Evolutionary conservation across 2,329 filamentous ascomycete species (phyloP), one percentile per base, ranked within the genome.

Genomic region (Xylariaceae sp.): DNA sequence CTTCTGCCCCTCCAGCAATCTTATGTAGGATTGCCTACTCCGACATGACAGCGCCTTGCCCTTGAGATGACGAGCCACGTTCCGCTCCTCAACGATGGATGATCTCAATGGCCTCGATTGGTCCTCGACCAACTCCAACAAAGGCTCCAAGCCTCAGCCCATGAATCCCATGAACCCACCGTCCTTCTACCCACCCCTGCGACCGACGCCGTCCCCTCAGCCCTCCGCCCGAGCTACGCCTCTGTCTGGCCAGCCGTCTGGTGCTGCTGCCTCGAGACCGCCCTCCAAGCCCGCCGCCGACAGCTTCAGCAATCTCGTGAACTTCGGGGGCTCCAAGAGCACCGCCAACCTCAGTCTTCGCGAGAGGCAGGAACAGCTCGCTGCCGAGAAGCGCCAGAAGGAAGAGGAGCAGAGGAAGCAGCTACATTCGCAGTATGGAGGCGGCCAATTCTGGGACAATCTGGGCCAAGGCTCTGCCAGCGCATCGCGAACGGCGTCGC

Each of bases 261-360:
- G 66, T 4, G 44, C 56, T 17, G 53, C 60, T 33, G 60, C 44
- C 38, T 58, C 56, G 56, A 77, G 64, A 43, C 58, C 52, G 3
- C 60, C 67, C 10, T 38, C 60, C 4, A 83, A 73, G 46, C 51
- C 77, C 22, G 59, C 72, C 5, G 61, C 70, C 29, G 85, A 92
- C 53, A 87, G 81, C 64, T 92, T 92, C 61, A 83, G 84, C 51
- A 83, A 79, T 49, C 65, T 92, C 32, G 68, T 88, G 40, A 77
- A 71, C 45, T 77, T 82, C 49, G 73, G 73, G 30, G 59, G 71
- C 19, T 63, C 70, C 32, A 80, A 79, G 55, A 60, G 63, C 34
- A 74, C 71, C 19, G 81, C 78, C 57, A 92, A 83, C 43, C 66
- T 95, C 12, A 82, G 77, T 40, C 61, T 94, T 45, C 75, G 83